Evolutionary conservation across 2,329 filamentous ascomycete genomes (phyloP), one percentile per base, ranked within the genome.

Genomic region (Trichoderma pleuroti): DNA sequence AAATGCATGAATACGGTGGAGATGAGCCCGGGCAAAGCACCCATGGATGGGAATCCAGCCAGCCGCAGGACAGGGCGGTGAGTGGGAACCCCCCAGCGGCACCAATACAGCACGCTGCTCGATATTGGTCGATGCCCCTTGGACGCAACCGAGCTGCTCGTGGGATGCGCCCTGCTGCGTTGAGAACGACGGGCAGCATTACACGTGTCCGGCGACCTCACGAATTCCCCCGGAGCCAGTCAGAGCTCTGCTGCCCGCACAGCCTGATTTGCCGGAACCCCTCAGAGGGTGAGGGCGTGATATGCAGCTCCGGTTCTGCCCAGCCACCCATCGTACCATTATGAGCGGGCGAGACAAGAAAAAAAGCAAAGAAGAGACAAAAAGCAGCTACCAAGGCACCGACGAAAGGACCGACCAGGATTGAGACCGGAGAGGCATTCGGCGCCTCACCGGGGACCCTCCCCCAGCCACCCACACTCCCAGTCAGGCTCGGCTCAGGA

Each of bases 1-100:
- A 66, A 66, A 21, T 32, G 64, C 64, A 68, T 68, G 56, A 42
- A 34, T 46, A 46, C 7, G 36, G 65, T 68, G 65, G 65, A 68
- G 65, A 68, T 60, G 65, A 68, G 54, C 52, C 39, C 52, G 49
- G 64, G 32, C 18, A 28, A n/a, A 67, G 30, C 34, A n/a, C 10
- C 52, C 52, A 56, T 57, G 64, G 54, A 68, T 49, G 36, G 65
- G 26, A 16, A 60, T 60, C 34, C 54, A 68, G n/a, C 42, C 54
- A 42, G 56, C 54, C 21, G 54, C 65, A 68, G 52, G 39, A n/a
- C 36, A 68, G 39, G 32, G 65, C 65, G 65, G 65, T 68, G 65
- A 68, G 54, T 60, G 34, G n/a, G 28, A 24, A 49, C 9, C 54
- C 54, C 34, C 52, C 12, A 42, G 34, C 34, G 12, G 52, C 56